Evolutionary conservation across 257 asterid species (phyloP).

Genomic region (Coffea eugenioides): DNA sequence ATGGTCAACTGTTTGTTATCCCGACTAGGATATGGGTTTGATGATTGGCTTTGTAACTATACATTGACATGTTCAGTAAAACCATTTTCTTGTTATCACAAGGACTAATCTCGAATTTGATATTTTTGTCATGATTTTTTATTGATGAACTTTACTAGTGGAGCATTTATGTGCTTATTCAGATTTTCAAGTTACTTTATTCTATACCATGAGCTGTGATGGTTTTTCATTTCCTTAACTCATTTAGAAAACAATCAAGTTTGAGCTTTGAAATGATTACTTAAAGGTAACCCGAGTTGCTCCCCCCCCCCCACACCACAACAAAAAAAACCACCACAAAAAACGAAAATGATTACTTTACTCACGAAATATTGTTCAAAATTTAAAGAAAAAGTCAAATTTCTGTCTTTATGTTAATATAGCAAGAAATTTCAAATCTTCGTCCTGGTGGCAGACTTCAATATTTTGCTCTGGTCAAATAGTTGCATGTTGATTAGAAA

Average conservation of each 20-base stretch:
- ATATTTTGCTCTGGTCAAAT: too few species aligned
- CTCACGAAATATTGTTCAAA: neutral
- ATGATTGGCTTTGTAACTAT: neutral
- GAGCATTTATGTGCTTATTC: neutral
- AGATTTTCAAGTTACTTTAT: neutral
- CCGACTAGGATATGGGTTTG: neutral
- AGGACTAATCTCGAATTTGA: neutral
- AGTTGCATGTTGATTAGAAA: neutral
- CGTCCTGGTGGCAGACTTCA: neutral
- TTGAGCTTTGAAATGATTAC: neutral
- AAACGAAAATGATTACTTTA: neutral
- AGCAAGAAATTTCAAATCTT: neutral
- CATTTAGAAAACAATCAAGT: neutral
- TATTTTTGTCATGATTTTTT: neutral
- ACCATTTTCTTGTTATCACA: neutral
- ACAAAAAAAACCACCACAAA: too few species aligned
- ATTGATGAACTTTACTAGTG: neutral
- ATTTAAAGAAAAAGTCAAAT: neutral
- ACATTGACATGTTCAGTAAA: neutral
- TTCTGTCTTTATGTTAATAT: neutral
- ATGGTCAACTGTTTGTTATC: too few species aligned
- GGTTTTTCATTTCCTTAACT: neutral
- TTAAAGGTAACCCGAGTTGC: too few species aligned
- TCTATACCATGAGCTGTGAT: neutral
- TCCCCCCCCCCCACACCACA: too few species aligned